phyloP scores from a whole-genome alignment of 495 filamentous ascomycete species.

The Lichina pygmaea region DNA sequence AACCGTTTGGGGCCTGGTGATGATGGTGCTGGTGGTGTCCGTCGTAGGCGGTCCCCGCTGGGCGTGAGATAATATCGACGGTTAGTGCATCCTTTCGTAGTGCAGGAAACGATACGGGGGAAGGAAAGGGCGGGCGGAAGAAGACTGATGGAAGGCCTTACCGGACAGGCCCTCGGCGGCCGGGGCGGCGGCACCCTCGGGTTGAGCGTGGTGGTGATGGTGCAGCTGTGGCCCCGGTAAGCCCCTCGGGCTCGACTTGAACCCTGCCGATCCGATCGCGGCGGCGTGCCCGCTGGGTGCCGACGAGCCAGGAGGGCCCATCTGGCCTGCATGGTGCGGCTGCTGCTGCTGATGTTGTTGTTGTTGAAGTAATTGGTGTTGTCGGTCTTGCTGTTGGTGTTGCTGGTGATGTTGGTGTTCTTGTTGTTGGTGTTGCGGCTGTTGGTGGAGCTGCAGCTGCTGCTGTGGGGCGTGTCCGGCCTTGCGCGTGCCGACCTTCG shows the following conservation, averaged over 20 bases:
- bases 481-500: slow-evolving; percentile 76
- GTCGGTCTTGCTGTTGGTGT: too few relatives aligned
- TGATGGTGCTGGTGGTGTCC: slow-evolving; percentile 31
- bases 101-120: neutral
- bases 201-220: slow-evolving; percentile 45
- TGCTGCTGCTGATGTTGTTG: too few relatives aligned
- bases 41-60: slow-evolving; percentile 21
- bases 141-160: slow-evolving; percentile 14
- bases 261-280: slow-evolving; percentile 20
- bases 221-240: slow-evolving; percentile 43
- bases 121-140: neutral
- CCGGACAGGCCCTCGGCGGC: slow-evolving; percentile 68
- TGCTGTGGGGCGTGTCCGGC: slow-evolving; percentile 20
- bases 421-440: too few relatives aligned
- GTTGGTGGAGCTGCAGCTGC: neutral
- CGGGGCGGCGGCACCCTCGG: slow-evolving; percentile 36
- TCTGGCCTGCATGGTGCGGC: slow-evolving; percentile 12
- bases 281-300: slow-evolving; percentile 20
- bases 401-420: too few relatives aligned
- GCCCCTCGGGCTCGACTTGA: slow-evolving; percentile 26
- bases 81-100: too few relatives aligned
- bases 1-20: slow-evolving; percentile 6
- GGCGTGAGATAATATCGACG: too few relatives aligned
- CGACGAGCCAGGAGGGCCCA: slow-evolving; percentile 23
- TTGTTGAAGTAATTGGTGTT: too few relatives aligned